Base-by-base conservation (phyloP, 2,329 filamentous ascomycete genomes). In the Cordyceps tenuipes region DNA sequence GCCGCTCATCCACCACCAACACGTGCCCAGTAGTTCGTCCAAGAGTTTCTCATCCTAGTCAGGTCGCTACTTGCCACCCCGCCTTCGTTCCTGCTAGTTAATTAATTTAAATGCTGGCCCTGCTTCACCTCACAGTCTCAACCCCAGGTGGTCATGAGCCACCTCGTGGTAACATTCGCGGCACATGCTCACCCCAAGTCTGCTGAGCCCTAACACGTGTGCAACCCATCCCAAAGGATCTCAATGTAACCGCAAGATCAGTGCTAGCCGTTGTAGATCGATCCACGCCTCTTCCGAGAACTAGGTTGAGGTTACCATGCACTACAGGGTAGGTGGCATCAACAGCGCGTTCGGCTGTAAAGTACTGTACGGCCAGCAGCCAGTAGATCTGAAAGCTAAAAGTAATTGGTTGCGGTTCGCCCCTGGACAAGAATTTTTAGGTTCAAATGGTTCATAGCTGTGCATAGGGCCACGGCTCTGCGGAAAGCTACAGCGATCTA, bases 171-270 rank as follows among this genome's bases (percentile, higher is more conserved):
- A 8, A 9, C 48, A 12, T 5, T 13, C 9, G 44, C 21, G 26
- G 41, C 57, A 59, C 57, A 52, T 59, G 57, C 19, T 21, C 12
- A 6, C 17, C 48, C 21, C 9, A 17, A 51, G 56, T 52, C 49
- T 52, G 57, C 48, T 53, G 57, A 52, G 56, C 48, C 48, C 47
- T 52, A 51, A 51, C 36, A 52, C 39, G 26, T 52, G 56, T 57
- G 39, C 39, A 49, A 12, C 23, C 23, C 26, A 52, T 46, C 36
- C 26, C n/a, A 5, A 31, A 19, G 21, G 39, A 26, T 26, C 21
- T 21, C n/a, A 46, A 10, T 36, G 6, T n/a, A 36, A 9, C 29
- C n/a, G 21, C 36, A 34, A 44, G 26, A 44, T 59, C 47, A 46
- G 34, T 59, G 17, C 46, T 36, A 59, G 39, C n/a, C 19, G 19